A percentile compares a stretch with the other conserved stretches of the same genome.
Conservation (phyloP, 805 yeast genomes). For the Candida taoyuanica region DNA sequence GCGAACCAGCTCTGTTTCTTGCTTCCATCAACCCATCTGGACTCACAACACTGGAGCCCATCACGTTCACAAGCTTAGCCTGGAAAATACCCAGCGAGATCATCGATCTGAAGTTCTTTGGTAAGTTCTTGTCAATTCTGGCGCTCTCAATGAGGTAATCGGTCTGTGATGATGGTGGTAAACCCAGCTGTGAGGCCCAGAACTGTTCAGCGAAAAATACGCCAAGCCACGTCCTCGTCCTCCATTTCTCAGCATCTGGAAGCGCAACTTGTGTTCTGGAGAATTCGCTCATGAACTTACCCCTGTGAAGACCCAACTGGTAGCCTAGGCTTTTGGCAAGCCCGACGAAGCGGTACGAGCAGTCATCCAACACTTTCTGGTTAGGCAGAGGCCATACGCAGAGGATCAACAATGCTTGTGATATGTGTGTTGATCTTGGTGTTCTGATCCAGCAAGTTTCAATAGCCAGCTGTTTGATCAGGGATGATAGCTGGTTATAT, state of each 20-base stretch:
- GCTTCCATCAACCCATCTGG: slow-evolving; percentile 90
- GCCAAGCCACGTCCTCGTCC: slow-evolving; percentile 89
- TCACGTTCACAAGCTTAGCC: slow-evolving; percentile 72
- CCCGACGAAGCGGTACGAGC: slow-evolving; percentile 84
- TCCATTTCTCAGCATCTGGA: slow-evolving; percentile 91
- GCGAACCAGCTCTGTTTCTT: slow-evolving; percentile 71
- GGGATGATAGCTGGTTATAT: slow-evolving; percentile 67
- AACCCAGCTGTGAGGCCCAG: slow-evolving; percentile 83
- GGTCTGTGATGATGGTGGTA: slow-evolving; percentile 81
- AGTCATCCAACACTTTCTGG: slow-evolving; percentile 86
- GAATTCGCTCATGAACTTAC: slow-evolving; percentile 86
- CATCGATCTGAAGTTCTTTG: slow-evolving; percentile 66
- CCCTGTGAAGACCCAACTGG: slow-evolving; percentile 87
- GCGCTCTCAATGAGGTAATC: slow-evolving; percentile 82
- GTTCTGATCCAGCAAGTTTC: slow-evolving; percentile 92
- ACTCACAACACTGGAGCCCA: slow-evolving; percentile 81
- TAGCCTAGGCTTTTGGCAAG: slow-evolving; percentile 79
- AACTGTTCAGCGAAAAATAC: slow-evolving; percentile 85
- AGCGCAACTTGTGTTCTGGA: slow-evolving; percentile 83
- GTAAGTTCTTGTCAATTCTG: slow-evolving; percentile 55
- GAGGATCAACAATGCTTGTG: slow-evolving; percentile 81
- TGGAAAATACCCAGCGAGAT: slow-evolving; percentile 77
- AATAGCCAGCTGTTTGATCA: slow-evolving; percentile 81
- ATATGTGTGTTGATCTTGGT: slow-evolving; percentile 89
- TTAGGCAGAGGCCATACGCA: slow-evolving; percentile 92